Evolutionary conservation across 2,329 filamentous ascomycete species (phyloP).

Genomic region (Cercospora beticola): DNA sequence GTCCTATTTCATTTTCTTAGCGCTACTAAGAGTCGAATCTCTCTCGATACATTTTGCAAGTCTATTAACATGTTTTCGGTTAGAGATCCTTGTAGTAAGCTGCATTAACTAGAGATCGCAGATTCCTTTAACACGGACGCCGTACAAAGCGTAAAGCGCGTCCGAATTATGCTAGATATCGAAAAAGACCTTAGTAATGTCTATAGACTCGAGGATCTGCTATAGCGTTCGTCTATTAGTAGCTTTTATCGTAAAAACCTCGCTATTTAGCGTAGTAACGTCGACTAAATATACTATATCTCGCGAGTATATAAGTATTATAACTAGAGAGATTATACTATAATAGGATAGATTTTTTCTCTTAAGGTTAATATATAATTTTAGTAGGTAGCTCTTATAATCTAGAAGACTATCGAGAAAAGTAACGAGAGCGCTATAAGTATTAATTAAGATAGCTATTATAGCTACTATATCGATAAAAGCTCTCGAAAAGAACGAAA

Average conservation of each 20-base stretch:
- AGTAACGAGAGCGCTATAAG: neutral
- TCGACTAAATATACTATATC: conserved; percentile 48
- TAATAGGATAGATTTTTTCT: neutral
- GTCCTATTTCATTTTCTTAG: conserved; percentile 32
- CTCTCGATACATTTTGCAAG: conserved; percentile 44
- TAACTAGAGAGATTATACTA: neutral
- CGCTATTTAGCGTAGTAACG: conserved; percentile 40
- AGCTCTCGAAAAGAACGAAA: neutral
- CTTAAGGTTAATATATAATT: neutral
- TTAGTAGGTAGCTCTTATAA: neutral
- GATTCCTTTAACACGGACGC: neutral
- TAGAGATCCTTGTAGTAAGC: conserved; percentile 28
- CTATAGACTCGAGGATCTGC: conserved; percentile 47
- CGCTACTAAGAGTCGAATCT: conserved; percentile 21
- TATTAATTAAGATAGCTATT: neutral
- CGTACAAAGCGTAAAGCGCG: conserved; percentile 8
- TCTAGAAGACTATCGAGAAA: neutral
- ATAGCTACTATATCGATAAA: neutral
- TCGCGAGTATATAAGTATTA: conserved; percentile 4
- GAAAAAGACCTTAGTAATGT: conserved; percentile 56
- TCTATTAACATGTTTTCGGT: conserved; percentile 34
- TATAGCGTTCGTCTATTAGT: conserved; percentile 32
- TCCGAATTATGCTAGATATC: conserved; percentile 60
- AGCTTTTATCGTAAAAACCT: conserved; percentile 42
- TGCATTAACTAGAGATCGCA: neutral